phyloP scores from a whole-genome alignment of 73 alveolate genomes.

The Paramecium primaurelia region DNA sequence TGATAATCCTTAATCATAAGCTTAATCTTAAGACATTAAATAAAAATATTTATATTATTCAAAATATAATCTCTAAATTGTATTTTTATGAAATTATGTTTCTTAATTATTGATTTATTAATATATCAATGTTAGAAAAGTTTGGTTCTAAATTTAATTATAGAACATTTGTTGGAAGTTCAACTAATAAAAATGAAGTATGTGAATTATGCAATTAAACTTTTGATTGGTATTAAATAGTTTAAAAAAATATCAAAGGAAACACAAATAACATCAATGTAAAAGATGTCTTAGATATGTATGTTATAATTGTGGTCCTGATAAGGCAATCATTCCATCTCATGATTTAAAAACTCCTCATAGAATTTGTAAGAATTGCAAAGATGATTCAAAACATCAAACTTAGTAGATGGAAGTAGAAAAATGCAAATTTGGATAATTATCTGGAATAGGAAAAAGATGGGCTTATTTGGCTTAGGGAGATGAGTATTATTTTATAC shows the following conservation, averaged over 20 bases:
- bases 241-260: background rate
- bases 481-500: background rate
- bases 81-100: background rate
- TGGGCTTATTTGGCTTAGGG: background rate
- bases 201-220: slow-evolving; percentile 8
- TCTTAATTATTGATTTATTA: background rate
- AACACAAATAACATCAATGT: slow-evolving; percentile 21
- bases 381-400: background rate
- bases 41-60: background rate
- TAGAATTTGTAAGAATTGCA: slow-evolving; percentile 35
- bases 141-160: background rate
- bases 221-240: background rate
- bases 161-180: background rate
- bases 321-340: background rate
- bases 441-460: background rate
- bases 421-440: background rate
- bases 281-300: slow-evolving; percentile 4
- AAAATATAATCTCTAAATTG: background rate
- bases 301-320: slow-evolving; percentile 1
- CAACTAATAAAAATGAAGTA: background rate
- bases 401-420: background rate
- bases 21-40: background rate
- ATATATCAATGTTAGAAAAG: background rate
- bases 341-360: slow-evolving; percentile 24
- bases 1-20: background rate